Base-by-base conservation (phyloP, 495 filamentous ascomycete genomes). In the Lasiosphaeriaceae sp. region DNA sequence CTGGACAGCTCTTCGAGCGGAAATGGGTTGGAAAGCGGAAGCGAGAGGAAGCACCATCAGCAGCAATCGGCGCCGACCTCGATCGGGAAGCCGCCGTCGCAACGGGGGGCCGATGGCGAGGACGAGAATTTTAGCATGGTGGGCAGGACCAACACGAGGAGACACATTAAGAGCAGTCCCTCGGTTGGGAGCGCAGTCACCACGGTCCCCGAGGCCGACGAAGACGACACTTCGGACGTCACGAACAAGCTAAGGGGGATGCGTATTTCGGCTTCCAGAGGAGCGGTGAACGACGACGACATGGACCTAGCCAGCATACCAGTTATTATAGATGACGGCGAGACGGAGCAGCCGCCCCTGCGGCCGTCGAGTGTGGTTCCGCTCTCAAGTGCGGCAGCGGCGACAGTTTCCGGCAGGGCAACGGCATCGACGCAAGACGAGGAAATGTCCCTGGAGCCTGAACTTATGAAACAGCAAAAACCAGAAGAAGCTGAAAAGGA, bases 141-240 rank as follows among this genome's bases (percentile, higher is more conserved):
- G 17, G 62, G 70, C 51, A 70, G 83, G 51, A 86, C 83, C 55
- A 90, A 87, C 63, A 89, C 87, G 22, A 78, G 87, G 55, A 77
- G 88, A 19, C 86, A 89, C 71, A 90, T 86, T 67, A 79, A 83
- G 61, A 87, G 83, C 65, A 82, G 80, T 46, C 86, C 88, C 21
- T 90, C 87, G 19, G 85, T 82, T n/a, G 86, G 86, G n/a, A 89
- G 83, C 52, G 79, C 82, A 8, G 84, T 90, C 26, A 81, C 81
- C 2, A 88, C 87, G 1, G 89, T 92, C 31, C 74, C 80, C 19
- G 88, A 92, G 68, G 81, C 83, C 24, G 80, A 85, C 22, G 88
- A 92, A 62, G 88, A 92, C 54, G 76, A 83, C 35, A 60, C 62
- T 37, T 59, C 65, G 11, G 75, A 77, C 14, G 66, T 78, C 22